These are phyloP conservation scores for Blastobotrys capitulatus DNA, from an alignment of 1,139 yeast genomes.

Conservation along the genomic window DNA sequence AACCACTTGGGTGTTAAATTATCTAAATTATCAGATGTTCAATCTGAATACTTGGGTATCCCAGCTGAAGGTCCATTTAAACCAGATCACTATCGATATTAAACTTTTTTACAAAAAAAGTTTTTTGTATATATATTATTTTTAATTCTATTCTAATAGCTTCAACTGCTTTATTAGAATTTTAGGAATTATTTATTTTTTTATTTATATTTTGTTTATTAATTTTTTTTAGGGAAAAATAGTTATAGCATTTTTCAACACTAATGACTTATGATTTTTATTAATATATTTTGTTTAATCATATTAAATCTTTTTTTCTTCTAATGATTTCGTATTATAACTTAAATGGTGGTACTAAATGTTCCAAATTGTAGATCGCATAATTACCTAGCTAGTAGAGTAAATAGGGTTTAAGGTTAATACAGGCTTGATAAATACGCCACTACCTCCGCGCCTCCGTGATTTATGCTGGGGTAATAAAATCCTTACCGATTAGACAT, in stretches of 20 bases:
- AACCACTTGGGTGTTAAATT: conserved; percentile 91
- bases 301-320: neutral
- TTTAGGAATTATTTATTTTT: neutral
- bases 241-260: conserved; percentile 13
- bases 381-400: no score
- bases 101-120: conserved; percentile 29
- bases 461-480: no score
- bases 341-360: no score
- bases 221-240: neutral
- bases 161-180: conserved; percentile 22
- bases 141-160: conserved; percentile 14
- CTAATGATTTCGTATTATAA: no score
- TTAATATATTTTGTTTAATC: conserved; percentile 4
- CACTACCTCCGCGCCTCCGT: no score
- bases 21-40: conserved; percentile 69
- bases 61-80: conserved; percentile 96
- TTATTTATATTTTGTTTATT: conserved; percentile 6
- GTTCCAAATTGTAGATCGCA: no score
- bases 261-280: conserved; percentile 12
- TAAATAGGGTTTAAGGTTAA: no score
- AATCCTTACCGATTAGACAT: no score
- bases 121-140: neutral
- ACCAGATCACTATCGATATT: conserved; percentile 98
- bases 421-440: no score
- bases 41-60: conserved; percentile 93